phyloP scores from a whole-genome alignment of 2,329 filamentous ascomycete species.

The Xylariales sp. region DNA sequence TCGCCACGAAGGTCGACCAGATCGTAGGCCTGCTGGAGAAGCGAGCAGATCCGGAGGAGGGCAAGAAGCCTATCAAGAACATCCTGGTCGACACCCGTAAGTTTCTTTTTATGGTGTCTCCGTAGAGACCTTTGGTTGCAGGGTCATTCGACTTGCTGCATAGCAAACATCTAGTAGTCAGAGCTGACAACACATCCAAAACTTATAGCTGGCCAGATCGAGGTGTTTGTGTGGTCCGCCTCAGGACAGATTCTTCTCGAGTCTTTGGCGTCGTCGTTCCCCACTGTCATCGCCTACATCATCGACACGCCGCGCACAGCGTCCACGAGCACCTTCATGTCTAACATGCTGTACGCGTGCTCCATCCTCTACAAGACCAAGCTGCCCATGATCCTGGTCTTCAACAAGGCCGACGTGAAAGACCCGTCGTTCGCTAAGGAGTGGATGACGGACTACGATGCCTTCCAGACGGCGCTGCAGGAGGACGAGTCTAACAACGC shows the following conservation, averaged over 20 bases:
- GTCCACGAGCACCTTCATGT: conserved; percentile 97
- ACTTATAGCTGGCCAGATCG: conserved; percentile 74
- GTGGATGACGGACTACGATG: conserved; percentile 99
- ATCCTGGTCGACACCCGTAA: conserved; percentile 84
- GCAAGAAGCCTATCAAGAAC: conserved; percentile 63
- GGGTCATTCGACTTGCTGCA: too few relatives aligned
- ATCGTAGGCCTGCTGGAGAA: conserved; percentile 88
- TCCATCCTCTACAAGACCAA: conserved; percentile 99
- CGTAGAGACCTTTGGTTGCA: too few relatives aligned
- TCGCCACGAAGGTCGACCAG: conserved; percentile 97
- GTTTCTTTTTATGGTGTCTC: too few relatives aligned
- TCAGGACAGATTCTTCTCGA: conserved; percentile 92
- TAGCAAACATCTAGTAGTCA: too few relatives aligned
- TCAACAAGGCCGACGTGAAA: conserved; percentile 98
- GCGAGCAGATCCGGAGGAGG: conserved; percentile 55
- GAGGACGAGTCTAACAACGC: conserved; percentile 75
- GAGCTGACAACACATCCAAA: background rate
- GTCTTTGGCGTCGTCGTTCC: conserved; percentile 87
- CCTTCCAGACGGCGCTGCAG: conserved; percentile 82
- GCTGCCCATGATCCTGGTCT: conserved; percentile 96
- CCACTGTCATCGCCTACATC: conserved; percentile 94
- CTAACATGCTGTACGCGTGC: conserved; percentile 99
- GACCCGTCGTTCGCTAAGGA: conserved; percentile 89
- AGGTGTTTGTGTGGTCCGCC: conserved; percentile 98
- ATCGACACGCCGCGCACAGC: conserved; percentile 94